These are phyloP conservation scores for Wallacemonas sp. DNA, from an alignment of 208 protist species.

Conservation along the genomic window DNA sequence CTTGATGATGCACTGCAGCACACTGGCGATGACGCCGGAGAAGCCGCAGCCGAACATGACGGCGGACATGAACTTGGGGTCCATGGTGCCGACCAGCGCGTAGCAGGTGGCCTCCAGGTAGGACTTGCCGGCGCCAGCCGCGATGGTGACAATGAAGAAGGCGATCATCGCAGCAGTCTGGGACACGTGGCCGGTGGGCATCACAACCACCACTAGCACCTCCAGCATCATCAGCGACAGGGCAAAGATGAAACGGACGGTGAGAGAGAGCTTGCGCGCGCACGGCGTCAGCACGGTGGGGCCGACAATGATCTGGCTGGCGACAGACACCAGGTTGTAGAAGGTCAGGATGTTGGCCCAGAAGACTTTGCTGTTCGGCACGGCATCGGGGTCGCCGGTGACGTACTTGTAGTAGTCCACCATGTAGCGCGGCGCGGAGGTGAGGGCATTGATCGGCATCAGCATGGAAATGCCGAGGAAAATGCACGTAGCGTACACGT, in stretches of 20 bases:
- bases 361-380: slow-evolving; percentile 46
- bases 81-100: slow-evolving; percentile 75
- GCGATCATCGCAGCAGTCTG: slow-evolving; percentile 57
- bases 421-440: slow-evolving; percentile 83
- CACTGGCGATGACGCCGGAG: slow-evolving; percentile 65
- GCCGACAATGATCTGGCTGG: slow-evolving; percentile 60
- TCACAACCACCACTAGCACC: slow-evolving; percentile 60
- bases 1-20: slow-evolving; percentile 88
- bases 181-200: slow-evolving; percentile 51
- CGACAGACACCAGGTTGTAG: slow-evolving; percentile 76
- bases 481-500: slow-evolving; percentile 80
- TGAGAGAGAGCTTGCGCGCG: slow-evolving; percentile 55
- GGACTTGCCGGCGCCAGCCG: slow-evolving; percentile 69
- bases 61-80: slow-evolving; percentile 82
- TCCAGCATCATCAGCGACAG: slow-evolving; percentile 68
- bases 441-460: slow-evolving; percentile 89
- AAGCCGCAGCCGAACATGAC: slow-evolving; percentile 88
- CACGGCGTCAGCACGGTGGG: slow-evolving; percentile 65
- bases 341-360: slow-evolving; percentile 83
- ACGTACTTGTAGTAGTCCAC: slow-evolving; percentile 85
- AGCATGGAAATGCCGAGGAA: slow-evolving; percentile 84
- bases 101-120: slow-evolving; percentile 88
- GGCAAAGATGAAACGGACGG: slow-evolving; percentile 48
- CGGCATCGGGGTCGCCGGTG: slow-evolving; percentile 44
- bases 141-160: slow-evolving; percentile 68